phyloP scores from a whole-genome alignment of 305 asterid genomes.

The Rubia peregrina region DNA sequence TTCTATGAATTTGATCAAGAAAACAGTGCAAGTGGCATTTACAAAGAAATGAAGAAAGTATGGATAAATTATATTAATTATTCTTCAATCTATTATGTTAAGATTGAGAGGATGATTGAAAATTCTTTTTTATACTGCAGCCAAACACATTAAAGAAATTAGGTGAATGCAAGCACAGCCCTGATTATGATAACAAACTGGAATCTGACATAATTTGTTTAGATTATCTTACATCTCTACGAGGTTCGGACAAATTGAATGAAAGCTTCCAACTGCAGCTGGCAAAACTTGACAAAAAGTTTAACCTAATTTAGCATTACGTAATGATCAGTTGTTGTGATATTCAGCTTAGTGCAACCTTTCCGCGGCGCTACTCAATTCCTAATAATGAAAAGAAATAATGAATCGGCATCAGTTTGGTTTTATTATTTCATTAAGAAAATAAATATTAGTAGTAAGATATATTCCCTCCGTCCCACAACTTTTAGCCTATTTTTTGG shows the following conservation, averaged over 20 bases:
- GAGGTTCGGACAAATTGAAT: conserved; percentile 1
- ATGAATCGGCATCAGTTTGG: not conserved
- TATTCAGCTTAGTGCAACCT: not conserved
- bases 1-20: no score
- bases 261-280: not conserved
- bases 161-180: not conserved
- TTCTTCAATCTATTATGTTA: no score
- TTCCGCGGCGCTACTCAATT: not conserved
- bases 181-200: not conserved
- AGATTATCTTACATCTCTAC: not conserved
- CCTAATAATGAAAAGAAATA: not conserved
- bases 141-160: not conserved
- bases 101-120: not conserved
- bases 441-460: no score
- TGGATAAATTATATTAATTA: no score
- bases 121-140: not conserved
- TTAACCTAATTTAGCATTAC: conserved; percentile 15
- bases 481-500: no score
- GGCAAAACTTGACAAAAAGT: conserved; percentile 8
- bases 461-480: no score
- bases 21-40: no score
- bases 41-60: no score
- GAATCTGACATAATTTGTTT: not conserved
- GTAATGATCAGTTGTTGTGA: not conserved
- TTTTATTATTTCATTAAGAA: no score